A percentile compares a stretch with the other conserved stretches of the same genome.
Evolutionary conservation across 805 yeast species (phyloP).

Genomic region (Lipomyces chichibuensis): DNA sequence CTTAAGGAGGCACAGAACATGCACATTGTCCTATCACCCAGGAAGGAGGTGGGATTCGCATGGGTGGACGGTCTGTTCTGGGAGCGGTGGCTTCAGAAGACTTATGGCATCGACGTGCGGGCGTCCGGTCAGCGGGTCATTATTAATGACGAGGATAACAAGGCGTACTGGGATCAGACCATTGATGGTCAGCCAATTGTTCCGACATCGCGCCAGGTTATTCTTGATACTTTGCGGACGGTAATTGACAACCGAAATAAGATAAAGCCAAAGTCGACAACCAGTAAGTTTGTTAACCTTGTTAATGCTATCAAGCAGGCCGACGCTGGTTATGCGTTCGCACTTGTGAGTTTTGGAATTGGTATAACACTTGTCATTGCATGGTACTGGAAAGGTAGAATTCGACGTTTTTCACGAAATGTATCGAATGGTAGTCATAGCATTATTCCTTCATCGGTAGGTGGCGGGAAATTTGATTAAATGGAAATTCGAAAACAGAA

Average conservation of each 20-base stretch:
- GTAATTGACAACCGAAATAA: slow-evolving; percentile 22
- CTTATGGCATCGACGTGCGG: slow-evolving; percentile 39
- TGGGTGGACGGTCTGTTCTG: slow-evolving; percentile 46
- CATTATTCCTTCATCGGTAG: not conserved
- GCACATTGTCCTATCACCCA: slow-evolving; percentile 38
- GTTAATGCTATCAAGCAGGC: slow-evolving; percentile 11
- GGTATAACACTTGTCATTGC: slow-evolving; percentile 23
- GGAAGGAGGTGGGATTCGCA: slow-evolving; percentile 42
- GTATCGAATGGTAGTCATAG: slow-evolving; percentile 8
- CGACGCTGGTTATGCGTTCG: slow-evolving; percentile 20
- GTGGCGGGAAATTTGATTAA: slow-evolving; percentile 19
- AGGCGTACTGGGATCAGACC: slow-evolving; percentile 43
- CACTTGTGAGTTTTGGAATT: slow-evolving; percentile 18
- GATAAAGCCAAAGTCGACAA: slow-evolving; percentile 33
- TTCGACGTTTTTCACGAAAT: slow-evolving; percentile 26
- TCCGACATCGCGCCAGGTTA: slow-evolving; percentile 12
- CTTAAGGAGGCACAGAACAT: slow-evolving; percentile 40
- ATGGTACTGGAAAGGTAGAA: slow-evolving; percentile 30
- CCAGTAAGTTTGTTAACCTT: slow-evolving; percentile 26
- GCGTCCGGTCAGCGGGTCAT: slow-evolving; percentile 39
- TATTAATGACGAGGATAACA: slow-evolving; percentile 39
- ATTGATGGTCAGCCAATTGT: slow-evolving; percentile 36
- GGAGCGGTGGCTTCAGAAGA: slow-evolving; percentile 43
- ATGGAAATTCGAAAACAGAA: not conserved
- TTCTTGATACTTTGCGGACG: slow-evolving; percentile 29